Conservation (phyloP, 2,329 filamentous ascomycete species). For the Alternaria longipes region DNA sequence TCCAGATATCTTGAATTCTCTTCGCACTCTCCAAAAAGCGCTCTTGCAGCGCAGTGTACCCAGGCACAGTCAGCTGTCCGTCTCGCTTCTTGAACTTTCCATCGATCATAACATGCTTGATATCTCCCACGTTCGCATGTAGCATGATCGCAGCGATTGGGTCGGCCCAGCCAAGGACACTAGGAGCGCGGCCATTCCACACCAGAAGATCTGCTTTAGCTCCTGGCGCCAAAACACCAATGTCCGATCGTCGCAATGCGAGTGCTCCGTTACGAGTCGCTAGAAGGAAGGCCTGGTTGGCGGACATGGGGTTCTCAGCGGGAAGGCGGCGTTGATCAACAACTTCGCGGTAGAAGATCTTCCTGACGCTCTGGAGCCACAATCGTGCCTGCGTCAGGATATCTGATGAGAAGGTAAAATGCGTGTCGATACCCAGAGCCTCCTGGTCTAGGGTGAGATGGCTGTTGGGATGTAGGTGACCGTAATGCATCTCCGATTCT, state of each 20-base stretch:
- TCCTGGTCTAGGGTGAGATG: constrained; percentile 61
- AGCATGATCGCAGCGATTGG: constrained; percentile 66
- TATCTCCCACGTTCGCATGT: constrained; percentile 63
- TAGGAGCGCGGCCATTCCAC: constrained; percentile 61
- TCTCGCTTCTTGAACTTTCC: constrained; percentile 61
- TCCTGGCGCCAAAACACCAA: constrained; percentile 60
- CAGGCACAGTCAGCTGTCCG: constrained; percentile 45
- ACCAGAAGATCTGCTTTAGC: constrained; percentile 66
- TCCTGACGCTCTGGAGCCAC: constrained; percentile 62
- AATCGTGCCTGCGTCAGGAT: constrained; percentile 59
- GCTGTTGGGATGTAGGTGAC: constrained; percentile 59
- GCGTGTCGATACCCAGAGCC: constrained; percentile 64
- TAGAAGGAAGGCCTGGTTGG: constrained; percentile 64
- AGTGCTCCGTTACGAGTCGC: constrained; percentile 63
- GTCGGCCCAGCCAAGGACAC: constrained; percentile 64
- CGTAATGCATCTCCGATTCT: constrained; percentile 68
- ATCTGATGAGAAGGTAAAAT: constrained; percentile 63
- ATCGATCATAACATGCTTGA: constrained; percentile 61
- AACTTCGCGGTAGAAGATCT: constrained; percentile 51
- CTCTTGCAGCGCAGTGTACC: constrained; percentile 25
- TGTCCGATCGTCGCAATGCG: constrained; percentile 61
- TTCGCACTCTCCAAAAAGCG: constrained; percentile 32
- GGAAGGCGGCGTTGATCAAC: constrained; percentile 57
- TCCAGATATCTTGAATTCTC: constrained; percentile 33
- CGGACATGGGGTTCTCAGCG: constrained; percentile 61